phyloP scores from a whole-genome alignment of 495 filamentous ascomycete species.

The Penicillium steckii region DNA sequence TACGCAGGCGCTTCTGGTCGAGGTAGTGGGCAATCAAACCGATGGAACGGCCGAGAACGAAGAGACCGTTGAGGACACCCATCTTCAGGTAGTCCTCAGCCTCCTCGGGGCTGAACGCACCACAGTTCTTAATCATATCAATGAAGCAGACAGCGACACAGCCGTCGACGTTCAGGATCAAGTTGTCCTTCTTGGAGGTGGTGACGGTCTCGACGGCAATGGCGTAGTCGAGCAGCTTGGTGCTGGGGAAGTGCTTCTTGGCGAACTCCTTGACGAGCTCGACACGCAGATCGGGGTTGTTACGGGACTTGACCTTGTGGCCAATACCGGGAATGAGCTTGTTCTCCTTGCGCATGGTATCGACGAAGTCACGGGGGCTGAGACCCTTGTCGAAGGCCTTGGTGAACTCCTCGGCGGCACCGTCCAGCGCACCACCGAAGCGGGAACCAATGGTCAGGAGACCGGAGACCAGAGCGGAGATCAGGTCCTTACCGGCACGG shows the following conservation, averaged over 20 bases:
- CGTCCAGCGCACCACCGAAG: constrained; percentile 97
- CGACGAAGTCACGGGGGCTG: constrained; percentile 97
- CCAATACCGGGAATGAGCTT: constrained; percentile 99
- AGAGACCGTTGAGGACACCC: constrained; percentile 98
- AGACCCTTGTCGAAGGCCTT: constrained; percentile 97
- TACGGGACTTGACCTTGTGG: constrained; percentile 98
- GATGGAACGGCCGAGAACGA: constrained; percentile 93
- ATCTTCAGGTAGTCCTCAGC: constrained; percentile 64
- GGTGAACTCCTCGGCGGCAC: constrained; percentile 97
- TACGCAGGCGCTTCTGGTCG: constrained; percentile 97
- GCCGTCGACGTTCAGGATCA: constrained; percentile 98
- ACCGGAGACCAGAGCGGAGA: constrained; percentile 91
- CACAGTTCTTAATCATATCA: constrained; percentile 94
- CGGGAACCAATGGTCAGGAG: constrained; percentile 97
- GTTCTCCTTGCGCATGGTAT: constrained; percentile 98
- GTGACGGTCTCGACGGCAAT: constrained; percentile 97
- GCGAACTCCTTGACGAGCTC: constrained; percentile 99
- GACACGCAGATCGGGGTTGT: constrained; percentile 99
- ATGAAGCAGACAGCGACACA: constrained; percentile 99
- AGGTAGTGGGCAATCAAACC: constrained; percentile 99
- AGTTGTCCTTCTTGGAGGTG: constrained; percentile 99
- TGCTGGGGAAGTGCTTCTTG: constrained; percentile 92
- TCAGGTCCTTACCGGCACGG: constrained; percentile 96
- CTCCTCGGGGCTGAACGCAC: constrained; percentile 75
- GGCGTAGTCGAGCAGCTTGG: constrained; percentile 97